These are phyloP conservation scores for Pistacia vera DNA, from an alignment of 345 rosid species.

Conservation along the genomic window DNA sequence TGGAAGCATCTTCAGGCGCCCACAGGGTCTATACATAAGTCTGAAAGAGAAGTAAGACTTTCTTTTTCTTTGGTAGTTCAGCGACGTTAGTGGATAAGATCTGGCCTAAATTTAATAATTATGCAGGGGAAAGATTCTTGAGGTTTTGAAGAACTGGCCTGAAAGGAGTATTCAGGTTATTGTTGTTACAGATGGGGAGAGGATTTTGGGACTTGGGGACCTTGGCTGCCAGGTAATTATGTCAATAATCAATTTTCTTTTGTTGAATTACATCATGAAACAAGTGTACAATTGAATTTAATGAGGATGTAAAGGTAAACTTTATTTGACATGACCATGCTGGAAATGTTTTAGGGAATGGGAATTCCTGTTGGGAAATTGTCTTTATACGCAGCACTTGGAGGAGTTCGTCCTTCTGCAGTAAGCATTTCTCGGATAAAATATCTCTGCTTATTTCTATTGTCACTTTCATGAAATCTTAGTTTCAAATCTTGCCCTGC, in stretches of 20 bases:
- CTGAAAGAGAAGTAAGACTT: conserved; percentile 77
- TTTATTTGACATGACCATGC: not conserved
- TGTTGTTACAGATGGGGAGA: conserved; percentile 95
- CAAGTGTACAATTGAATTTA: not conserved
- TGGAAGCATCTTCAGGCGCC: conserved; percentile 89
- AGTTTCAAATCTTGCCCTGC: not conserved
- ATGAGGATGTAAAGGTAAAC: not conserved
- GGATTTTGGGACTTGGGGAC: conserved; percentile 93
- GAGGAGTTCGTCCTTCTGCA: conserved; percentile 89
- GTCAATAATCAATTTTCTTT: not conserved
- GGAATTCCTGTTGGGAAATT: conserved; percentile 92
- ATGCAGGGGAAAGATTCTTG: conserved; percentile 82
- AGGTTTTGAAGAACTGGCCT: conserved; percentile 95
- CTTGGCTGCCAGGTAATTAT: conserved; percentile 95
- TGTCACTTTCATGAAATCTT: not conserved
- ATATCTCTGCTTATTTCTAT: not conserved
- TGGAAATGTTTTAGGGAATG: conserved; percentile 61
- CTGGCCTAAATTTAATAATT: not conserved
- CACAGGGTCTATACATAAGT: conserved; percentile 95
- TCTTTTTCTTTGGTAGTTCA: not conserved
- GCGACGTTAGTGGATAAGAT: not conserved
- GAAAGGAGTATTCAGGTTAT: conserved; percentile 82
- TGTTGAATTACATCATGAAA: not conserved
- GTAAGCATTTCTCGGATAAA: conserved; percentile 40
- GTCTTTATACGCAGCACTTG: conserved; percentile 84